A percentile compares a stretch with the other conserved stretches of the same genome.
Conservation (phyloP, 225 moss, liverwort and hornwort genomes). For the Bryoerythrophyllum caledonicum region DNA sequence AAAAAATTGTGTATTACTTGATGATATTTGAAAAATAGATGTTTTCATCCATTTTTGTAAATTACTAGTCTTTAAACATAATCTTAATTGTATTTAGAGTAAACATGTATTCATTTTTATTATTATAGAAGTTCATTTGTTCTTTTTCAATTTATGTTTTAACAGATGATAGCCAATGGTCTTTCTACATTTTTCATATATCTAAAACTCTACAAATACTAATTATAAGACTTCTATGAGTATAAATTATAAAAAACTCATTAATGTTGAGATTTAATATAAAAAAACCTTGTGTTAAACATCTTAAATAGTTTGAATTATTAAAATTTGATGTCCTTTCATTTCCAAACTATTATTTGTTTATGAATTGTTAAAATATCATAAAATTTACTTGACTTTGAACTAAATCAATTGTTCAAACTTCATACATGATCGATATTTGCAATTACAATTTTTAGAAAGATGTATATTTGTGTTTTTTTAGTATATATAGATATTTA, state of each 20-base stretch:
- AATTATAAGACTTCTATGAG: not conserved
- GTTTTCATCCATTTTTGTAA: too few relatives aligned
- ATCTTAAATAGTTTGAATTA: not conserved
- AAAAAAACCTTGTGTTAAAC: not conserved
- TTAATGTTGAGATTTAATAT: not conserved
- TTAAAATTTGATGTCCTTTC: constrained; percentile 21
- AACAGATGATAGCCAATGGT: too few relatives aligned
- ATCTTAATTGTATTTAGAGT: too few relatives aligned
- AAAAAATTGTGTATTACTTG: too few relatives aligned
- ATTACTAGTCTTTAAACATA: too few relatives aligned
- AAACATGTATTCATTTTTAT: too few relatives aligned
- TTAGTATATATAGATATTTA: not conserved
- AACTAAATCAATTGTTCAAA: not conserved
- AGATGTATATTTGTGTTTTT: too few relatives aligned
- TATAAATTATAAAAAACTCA: not conserved
- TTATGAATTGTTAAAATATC: not conserved
- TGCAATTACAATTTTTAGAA: not conserved
- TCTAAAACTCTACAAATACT: not conserved
- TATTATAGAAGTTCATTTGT: not conserved
- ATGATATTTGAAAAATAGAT: too few relatives aligned
- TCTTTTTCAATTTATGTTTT: not conserved
- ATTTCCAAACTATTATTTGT: not conserved
- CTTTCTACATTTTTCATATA: too few relatives aligned
- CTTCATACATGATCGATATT: not conserved
- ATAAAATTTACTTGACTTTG: rapidly evolving